These are phyloP conservation scores for Globisporangium solare DNA, from an alignment of 352 stramenopile species.

Conservation along the genomic window DNA sequence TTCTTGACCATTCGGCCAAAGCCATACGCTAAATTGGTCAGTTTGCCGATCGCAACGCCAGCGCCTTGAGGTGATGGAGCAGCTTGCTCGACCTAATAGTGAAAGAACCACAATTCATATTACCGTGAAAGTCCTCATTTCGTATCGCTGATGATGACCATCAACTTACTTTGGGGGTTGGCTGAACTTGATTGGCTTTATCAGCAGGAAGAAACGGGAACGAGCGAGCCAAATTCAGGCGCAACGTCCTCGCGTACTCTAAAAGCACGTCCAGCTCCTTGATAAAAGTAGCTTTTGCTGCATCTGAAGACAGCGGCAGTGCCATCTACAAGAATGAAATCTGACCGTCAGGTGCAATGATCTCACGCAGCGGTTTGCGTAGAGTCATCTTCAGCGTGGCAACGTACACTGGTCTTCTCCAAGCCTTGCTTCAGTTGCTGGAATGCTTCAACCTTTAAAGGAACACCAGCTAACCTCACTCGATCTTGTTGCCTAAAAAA, in stretches of 20 bases:
- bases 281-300: slow-evolving; percentile 39
- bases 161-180: slow-evolving; percentile 5
- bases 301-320: slow-evolving; percentile 42
- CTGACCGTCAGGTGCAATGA: not conserved
- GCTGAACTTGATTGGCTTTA: slow-evolving; percentile 6
- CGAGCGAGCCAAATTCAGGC: slow-evolving; percentile 42
- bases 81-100: not conserved
- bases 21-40: slow-evolving; percentile 75
- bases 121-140: not conserved
- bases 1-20: slow-evolving; percentile 86
- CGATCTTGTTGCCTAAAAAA: slow-evolving; percentile 60
- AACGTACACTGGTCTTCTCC: slow-evolving; percentile 58
- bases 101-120: not conserved
- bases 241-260: slow-evolving; percentile 37
- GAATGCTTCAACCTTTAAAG: slow-evolving; percentile 60
- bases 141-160: not conserved
- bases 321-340: slow-evolving; percentile 34
- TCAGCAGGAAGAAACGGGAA: slow-evolving; percentile 54
- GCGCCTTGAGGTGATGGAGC: slow-evolving; percentile 7
- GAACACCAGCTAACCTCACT: slow-evolving; percentile 51
- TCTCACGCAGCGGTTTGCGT: not conserved
- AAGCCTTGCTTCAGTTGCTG: slow-evolving; percentile 63
- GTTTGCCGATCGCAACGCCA: slow-evolving; percentile 49
- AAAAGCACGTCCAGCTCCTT: slow-evolving; percentile 58
- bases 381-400: not conserved